A percentile compares a stretch with the other conserved stretches of the same genome.
These are phyloP conservation scores for Aegilops sharonensis DNA, from an alignment of 176 grass and related monocot genomes.

Conservation along the genomic window DNA sequence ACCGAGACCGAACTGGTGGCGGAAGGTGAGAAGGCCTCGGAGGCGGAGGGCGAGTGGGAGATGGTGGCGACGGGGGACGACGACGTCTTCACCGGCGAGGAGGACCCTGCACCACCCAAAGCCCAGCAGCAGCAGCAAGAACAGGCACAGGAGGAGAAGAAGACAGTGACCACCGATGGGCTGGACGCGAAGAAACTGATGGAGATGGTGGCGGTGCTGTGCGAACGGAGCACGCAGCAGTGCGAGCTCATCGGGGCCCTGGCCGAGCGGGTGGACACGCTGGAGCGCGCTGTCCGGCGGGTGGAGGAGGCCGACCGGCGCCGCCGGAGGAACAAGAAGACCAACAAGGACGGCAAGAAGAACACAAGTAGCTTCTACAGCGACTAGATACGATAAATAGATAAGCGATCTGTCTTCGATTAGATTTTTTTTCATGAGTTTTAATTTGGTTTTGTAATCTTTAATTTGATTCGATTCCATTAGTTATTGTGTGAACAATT, in stretches of 20 bases:
- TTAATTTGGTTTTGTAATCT: too few species aligned
- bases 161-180: not conserved
- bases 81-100: not conserved
- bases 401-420: too few species aligned
- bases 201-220: slow-evolving; percentile 56
- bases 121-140: not conserved
- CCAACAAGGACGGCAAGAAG: slow-evolving; percentile 16
- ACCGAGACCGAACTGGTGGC: not conserved
- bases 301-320: slow-evolving; percentile 33
- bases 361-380: not conserved
- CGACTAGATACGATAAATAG: not conserved
- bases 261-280: slow-evolving; percentile 41
- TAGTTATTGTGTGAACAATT: too few species aligned
- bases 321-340: not conserved
- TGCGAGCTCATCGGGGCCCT: slow-evolving; percentile 37
- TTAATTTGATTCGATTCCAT: too few species aligned
- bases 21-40: not conserved
- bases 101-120: not conserved
- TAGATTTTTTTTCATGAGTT: too few species aligned
- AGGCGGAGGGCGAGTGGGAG: slow-evolving; percentile 39
- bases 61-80: not conserved
- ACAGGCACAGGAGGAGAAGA: not conserved
- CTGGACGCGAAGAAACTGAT: slow-evolving; percentile 34
- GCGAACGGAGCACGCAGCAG: slow-evolving; percentile 41
- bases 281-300: slow-evolving; percentile 51